A percentile compares a stretch with the other conserved stretches of the same genome.
Conservation (phyloP, 371 early-diverging fungal genomes). For the Actinomucor elegans region DNA sequence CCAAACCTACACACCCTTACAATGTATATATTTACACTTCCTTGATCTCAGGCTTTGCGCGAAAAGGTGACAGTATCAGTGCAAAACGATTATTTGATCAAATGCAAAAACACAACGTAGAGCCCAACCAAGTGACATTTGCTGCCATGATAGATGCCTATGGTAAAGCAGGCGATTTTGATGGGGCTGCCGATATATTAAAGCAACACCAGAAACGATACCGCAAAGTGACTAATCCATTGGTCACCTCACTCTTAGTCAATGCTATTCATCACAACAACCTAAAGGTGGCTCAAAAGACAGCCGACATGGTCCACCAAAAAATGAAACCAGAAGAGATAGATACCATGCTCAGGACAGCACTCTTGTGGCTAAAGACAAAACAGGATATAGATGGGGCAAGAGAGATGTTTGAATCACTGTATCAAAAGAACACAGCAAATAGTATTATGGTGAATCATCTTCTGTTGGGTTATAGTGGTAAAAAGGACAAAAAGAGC, state of each 20-base stretch:
- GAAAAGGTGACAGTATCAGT: conserved; percentile 26
- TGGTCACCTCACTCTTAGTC: conserved; percentile 34
- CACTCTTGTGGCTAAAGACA: conserved; percentile 34
- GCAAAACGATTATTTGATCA: conserved; percentile 36
- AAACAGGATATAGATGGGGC: conserved; percentile 26
- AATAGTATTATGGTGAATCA: conserved; percentile 45
- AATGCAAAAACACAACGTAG: conserved; percentile 30
- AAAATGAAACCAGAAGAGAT: conserved; percentile 10
- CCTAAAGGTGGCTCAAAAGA: conserved; percentile 20
- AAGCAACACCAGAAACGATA: conserved; percentile 10
- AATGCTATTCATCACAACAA: conserved; percentile 36
- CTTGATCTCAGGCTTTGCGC: conserved; percentile 38
- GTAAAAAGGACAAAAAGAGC: conserved; percentile 8
- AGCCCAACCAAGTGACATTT: conserved; percentile 33
- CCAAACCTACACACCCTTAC: conserved; percentile 10
- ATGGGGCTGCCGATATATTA: conserved; percentile 18
- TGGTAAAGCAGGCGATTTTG: conserved; percentile 37
- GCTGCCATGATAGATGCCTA: conserved; percentile 39
- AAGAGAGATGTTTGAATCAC: conserved; percentile 22
- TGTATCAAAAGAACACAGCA: conserved; percentile 21
- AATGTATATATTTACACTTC: conserved; percentile 47
- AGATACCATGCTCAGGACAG: conserved; percentile 30
- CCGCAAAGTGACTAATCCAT: neutral
- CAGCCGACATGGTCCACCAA: conserved; percentile 5
- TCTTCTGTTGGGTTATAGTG: conserved; percentile 32